Conservation (phyloP, 2,329 filamentous ascomycete genomes). For the Pseudodiploospora longispora region DNA sequence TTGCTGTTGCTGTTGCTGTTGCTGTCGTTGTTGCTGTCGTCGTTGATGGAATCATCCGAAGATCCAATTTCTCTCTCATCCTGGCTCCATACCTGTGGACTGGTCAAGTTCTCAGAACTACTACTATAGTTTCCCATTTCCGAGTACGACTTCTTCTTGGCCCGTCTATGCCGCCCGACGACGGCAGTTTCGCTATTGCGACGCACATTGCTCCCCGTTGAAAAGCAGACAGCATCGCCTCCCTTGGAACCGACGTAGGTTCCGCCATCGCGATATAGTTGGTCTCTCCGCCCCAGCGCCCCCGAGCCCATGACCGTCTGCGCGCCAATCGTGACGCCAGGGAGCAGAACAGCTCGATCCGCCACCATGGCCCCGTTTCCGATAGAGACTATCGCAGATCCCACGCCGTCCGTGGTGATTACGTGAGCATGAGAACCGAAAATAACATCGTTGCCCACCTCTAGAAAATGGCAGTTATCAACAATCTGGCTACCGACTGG, state of each 20-base stretch:
- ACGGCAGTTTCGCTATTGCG: slow-evolving; percentile 15
- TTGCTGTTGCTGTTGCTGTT: too few relatives aligned
- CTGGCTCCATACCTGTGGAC: slow-evolving; percentile 2
- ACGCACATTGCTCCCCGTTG: slow-evolving; percentile 10
- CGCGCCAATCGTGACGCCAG: slow-evolving; percentile 41
- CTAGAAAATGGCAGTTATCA: slow-evolving; percentile 45
- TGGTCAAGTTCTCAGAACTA: slow-evolving; percentile 7
- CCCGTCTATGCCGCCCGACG: background rate
- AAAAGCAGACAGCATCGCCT: slow-evolving; percentile 40
- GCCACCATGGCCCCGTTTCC: slow-evolving; percentile 46
- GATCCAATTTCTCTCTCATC: background rate
- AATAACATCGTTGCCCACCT: slow-evolving; percentile 51
- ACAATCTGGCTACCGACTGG: slow-evolving; percentile 46
- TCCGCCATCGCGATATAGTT: slow-evolving; percentile 33
- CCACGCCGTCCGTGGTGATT: slow-evolving; percentile 42
- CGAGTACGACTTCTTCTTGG: slow-evolving; percentile 4
- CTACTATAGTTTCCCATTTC: slow-evolving; percentile 14
- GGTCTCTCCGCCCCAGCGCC: slow-evolving; percentile 38
- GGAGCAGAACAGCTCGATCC: slow-evolving; percentile 44
- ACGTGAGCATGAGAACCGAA: slow-evolving; percentile 48
- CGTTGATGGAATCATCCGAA: slow-evolving; percentile 11
- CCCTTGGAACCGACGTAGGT: slow-evolving; percentile 46
- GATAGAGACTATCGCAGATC: slow-evolving; percentile 40
- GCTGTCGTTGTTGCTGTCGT: too few relatives aligned
- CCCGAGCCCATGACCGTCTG: slow-evolving; percentile 46